Conservation (phyloP, 2,329 filamentous ascomycete species). For the Zasmidium citrigriseum region DNA sequence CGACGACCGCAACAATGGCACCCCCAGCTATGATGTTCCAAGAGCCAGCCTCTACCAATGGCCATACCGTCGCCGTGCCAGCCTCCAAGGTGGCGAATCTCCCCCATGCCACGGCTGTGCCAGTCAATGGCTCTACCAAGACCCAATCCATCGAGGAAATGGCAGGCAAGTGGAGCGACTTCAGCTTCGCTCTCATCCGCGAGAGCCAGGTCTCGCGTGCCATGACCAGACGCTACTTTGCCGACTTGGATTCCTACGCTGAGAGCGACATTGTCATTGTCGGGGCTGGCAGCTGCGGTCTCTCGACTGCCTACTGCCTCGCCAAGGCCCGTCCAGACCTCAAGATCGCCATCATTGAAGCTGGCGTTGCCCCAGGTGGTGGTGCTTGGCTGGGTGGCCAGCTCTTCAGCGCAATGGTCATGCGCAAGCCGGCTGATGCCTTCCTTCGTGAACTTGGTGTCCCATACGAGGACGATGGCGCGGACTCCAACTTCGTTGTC, state of each 20-base stretch:
- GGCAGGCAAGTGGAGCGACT: constrained; percentile 76
- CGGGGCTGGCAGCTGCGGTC: constrained; percentile 84
- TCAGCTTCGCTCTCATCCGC: constrained; percentile 82
- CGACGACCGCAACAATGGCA: constrained; percentile 63
- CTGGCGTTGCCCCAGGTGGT: constrained; percentile 81
- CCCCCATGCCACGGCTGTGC: constrained; percentile 36
- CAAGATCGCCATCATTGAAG: constrained; percentile 89
- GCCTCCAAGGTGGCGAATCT: constrained; percentile 50
- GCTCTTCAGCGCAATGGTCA: constrained; percentile 92
- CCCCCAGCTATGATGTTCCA: constrained; percentile 68
- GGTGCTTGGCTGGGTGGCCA: constrained; percentile 93
- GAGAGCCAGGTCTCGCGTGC: constrained; percentile 87
- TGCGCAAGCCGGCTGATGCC: constrained; percentile 86
- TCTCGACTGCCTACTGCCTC: constrained; percentile 81
- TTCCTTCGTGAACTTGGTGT: constrained; percentile 82
- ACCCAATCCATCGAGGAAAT: constrained; percentile 62
- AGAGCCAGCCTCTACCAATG: constrained; percentile 43
- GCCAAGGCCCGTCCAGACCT: constrained; percentile 83
- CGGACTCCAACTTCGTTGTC: constrained; percentile 69
- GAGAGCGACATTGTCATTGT: constrained; percentile 94
- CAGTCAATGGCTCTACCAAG: constrained; percentile 42
- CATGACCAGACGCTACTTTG: constrained; percentile 92
- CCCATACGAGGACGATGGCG: constrained; percentile 81
- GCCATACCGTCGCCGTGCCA: constrained; percentile 45
- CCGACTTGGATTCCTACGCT: constrained; percentile 83